Base-by-base conservation (phyloP, 2,329 filamentous ascomycete species). In the Penicillium expansum region DNA sequence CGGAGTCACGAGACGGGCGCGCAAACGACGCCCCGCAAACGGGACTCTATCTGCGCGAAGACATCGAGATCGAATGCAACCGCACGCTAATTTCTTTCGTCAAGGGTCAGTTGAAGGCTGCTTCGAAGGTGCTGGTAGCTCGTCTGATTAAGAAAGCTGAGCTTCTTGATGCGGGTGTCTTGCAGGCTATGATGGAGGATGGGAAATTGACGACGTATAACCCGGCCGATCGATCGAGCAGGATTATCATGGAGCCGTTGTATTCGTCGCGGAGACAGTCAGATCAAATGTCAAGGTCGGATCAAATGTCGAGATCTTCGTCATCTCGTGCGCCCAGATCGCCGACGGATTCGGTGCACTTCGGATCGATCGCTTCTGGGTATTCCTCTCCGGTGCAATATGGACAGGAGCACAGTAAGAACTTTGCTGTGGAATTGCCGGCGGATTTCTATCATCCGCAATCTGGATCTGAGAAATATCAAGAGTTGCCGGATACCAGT, bases 31-130 rank as follows among this genome's bases (percentile, higher is more conserved):
- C 82, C 0, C 90, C 91, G 0, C 74, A 80, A 22, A 78, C 84
- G 39, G 91, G 91, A 0, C 77, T 96, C 13, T 95, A 92, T 69
- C 77, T 96, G 41, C 82, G 89, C n/a, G 91, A 96, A 77, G 91
- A 96, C 63, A 87, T 94, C 48, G 87, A 91, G 61, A 86, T 96
- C 80, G 83, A 83, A 56, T 95, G 91, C 77, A 93, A 92, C 67
- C 77, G 91, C 56, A 78, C 94, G 60, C 83, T 94, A 77, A 82
- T 86, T 0, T 76, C 78, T 8, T 95, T 95, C 68, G 89, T 96
- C 57, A 92, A 90, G 79, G 89, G 86, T 75, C 94, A 90, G 14
- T 81, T 95, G 44, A 89, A 89, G 67, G 90, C 89, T 68, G 84
- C 89, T 0, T 91, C 95, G 67, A 81, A 79, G 10, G 79, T 82